Base-by-base conservation (phyloP, 2,329 filamentous ascomycete genomes). In the Pezicula carpinea region DNA sequence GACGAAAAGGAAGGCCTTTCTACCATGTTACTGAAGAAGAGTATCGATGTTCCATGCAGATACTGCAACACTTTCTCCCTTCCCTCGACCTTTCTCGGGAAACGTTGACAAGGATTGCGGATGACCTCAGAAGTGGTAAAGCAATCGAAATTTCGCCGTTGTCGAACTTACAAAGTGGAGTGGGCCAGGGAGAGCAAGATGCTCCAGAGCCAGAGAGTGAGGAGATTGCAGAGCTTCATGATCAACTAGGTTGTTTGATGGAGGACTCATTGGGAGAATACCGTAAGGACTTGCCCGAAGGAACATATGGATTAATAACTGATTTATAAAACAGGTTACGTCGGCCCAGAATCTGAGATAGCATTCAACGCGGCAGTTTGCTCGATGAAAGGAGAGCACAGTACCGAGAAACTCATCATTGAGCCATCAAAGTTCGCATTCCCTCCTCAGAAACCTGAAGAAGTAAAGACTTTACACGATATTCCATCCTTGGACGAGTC, bases 1-100 rank as follows among this genome's bases (percentile, higher is more conserved):
- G 51, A 21, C 47, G 45, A 32, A 54, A 52, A 34, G 48, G 53
- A 42, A 44, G 53, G 43, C 53, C 53, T 33, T 55, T 48, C 34
- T 55, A 55, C 26, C 53, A 55, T 47, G 53, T 55, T 21, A 51
- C 53, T 7, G 53, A 55, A 47, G 53, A 55, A 52, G 53, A 55
- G 38, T 55, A 55, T 29, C 48, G 48, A 33, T 53, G 48, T 22
- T 48, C 43, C 10, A 55, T 53, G 48, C 44, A 49, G 38, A 55
- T 55, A 6, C 39, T 55, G 6, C 48, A 46, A 3, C 53, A 55
- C 21, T 47, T 55, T 18, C 44, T 55, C 4, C 53, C 50, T 11
- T 39, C 42, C 5, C 45, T 51, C 39, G 53, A 55, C 10, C 48
- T 54, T 15, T 46, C 48, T 15, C 32, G 49, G 7, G 52, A 52